A percentile compares a stretch with the other conserved stretches of the same genome.
These are phyloP conservation scores for Daldinia decipiens DNA, from an alignment of 495 filamentous ascomycete species.

Conservation along the genomic window DNA sequence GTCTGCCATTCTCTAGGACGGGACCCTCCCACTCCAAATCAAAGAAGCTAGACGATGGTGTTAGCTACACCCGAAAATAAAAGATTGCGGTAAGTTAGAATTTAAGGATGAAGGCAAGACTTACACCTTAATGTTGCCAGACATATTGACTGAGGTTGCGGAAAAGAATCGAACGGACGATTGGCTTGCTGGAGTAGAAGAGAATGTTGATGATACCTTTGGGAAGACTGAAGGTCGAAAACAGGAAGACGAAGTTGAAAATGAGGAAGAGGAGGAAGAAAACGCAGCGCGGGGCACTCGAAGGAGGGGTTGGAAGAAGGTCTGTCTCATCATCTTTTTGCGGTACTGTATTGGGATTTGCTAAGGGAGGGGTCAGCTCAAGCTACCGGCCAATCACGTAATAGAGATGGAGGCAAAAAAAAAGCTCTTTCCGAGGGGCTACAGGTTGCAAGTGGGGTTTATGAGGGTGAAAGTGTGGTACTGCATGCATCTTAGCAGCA, in stretches of 20 bases:
- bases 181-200: conserved; percentile 34
- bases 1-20: conserved; percentile 66
- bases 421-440: conserved; percentile 32
- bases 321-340: conserved; percentile 46
- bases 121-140: conserved; percentile 59
- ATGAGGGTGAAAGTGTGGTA: neutral
- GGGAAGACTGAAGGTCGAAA: conserved; percentile 35
- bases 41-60: conserved; percentile 52
- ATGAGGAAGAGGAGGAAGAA: conserved; percentile 45
- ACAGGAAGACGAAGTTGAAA: conserved; percentile 31
- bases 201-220: conserved; percentile 33
- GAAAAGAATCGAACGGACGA: conserved; percentile 63
- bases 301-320: conserved; percentile 45
- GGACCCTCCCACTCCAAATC: conserved; percentile 70
- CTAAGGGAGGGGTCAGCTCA: conserved; percentile 43
- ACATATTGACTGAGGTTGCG: conserved; percentile 72
- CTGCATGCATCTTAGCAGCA: conserved; percentile 2
- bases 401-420: conserved; percentile 21
- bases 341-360: conserved; percentile 27
- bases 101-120: neutral
- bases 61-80: conserved; percentile 29
- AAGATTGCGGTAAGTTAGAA: neutral
- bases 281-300: conserved; percentile 44
- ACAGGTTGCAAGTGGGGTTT: conserved; percentile 33
- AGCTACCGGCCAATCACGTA: conserved; percentile 34